Percentiles rank a stretch among this genome's conserved stretches.
phyloP scores from a whole-genome alignment of 768 basidiomycete genomes.

The Suillus clintonianus region DNA sequence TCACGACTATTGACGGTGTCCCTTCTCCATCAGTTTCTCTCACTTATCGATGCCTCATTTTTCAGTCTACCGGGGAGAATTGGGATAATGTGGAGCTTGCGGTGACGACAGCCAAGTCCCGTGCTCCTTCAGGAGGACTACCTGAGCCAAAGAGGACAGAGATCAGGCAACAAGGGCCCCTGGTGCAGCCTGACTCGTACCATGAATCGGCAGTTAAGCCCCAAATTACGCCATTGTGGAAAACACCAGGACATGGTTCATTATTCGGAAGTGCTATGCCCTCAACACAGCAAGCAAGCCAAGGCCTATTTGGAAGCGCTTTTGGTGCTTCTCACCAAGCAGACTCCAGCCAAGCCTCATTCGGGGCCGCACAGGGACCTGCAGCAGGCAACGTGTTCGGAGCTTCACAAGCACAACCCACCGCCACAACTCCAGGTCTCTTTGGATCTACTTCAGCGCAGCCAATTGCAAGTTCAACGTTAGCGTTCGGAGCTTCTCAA shows the following conservation, averaged over 20 bases:
- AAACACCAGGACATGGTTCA: neutral
- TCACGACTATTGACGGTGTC: constrained; percentile 8
- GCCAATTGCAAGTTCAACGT: neutral
- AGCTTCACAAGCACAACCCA: neutral
- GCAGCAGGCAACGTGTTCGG: neutral
- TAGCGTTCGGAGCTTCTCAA: neutral
- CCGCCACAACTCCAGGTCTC: neutral
- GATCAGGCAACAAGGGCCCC: constrained; percentile 6
- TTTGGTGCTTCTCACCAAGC: neutral
- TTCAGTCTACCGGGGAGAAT: constrained; percentile 31
- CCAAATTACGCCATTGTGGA: neutral
- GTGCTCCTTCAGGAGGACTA: constrained; percentile 19
- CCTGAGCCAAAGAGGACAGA: constrained; percentile 21
- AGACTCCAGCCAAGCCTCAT: neutral
- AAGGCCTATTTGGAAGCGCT: neutral
- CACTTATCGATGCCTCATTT: constrained; percentile 30
- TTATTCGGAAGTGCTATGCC: neutral
- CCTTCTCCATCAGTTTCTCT: constrained; percentile 20
- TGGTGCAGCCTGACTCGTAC: neutral
- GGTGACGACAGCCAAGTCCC: constrained; percentile 25
- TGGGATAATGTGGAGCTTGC: constrained; percentile 28
- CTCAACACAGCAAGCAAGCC: too few species aligned
- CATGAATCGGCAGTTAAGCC: neutral
- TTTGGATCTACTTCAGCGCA: neutral
- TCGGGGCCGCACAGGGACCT: neutral